Conservation (phyloP, 129 eudicot species). For the sunflower (Helianthus annuus) region HanXRQr2.0-SUNRISE NC_035440.2:88402095-88402594, state of each 20-base stretch:
- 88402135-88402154: constrained; percentile 46
- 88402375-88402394: neutral
- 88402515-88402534: too few relatives aligned
- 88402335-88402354: neutral
- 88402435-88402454: too few relatives aligned
- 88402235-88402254: constrained; percentile 24
- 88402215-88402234: constrained; percentile 24
- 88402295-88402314: constrained; percentile 1
- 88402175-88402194: constrained; percentile 51
- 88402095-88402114: constrained; percentile 53
- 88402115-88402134: constrained; percentile 42
- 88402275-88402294: neutral
- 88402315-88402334: constrained; percentile 20
- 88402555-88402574: too few relatives aligned
- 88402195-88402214: constrained; percentile 20
- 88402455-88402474: too few relatives aligned
- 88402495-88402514: too few relatives aligned
- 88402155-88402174: constrained; percentile 41
- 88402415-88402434: too few relatives aligned
- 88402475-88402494: too few relatives aligned
- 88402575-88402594: too few relatives aligned
- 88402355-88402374: constrained; percentile 22
- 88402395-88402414: too few relatives aligned
- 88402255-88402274: constrained; percentile 27
- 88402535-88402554: too few relatives aligned